phyloP scores from a whole-genome alignment of 352 stramenopile species.

The Globisporangium iwayamae region DNA sequence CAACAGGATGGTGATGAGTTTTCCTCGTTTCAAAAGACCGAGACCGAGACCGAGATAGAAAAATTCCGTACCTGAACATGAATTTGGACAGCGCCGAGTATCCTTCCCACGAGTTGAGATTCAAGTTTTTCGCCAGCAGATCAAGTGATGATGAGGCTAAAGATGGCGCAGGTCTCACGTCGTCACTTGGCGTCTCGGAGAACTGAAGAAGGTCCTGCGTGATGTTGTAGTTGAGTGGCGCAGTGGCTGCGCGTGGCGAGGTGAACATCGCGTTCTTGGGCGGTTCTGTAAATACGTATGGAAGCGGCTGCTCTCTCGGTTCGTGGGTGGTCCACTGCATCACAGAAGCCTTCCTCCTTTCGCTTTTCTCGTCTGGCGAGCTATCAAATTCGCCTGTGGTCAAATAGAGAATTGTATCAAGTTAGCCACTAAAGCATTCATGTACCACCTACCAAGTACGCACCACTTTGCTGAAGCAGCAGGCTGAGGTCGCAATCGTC shows the following conservation, averaged over 20 bases:
- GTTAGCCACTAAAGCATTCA: neutral
- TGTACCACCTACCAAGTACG: slow-evolving; percentile 8
- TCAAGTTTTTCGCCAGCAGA: slow-evolving; percentile 36
- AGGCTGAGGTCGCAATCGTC: slow-evolving; percentile 60
- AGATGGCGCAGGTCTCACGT: slow-evolving; percentile 12
- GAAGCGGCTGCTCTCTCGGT: slow-evolving; percentile 1
- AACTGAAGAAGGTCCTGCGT: slow-evolving; percentile 23
- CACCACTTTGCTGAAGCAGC: slow-evolving; percentile 50
- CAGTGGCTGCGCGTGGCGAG: slow-evolving; percentile 10
- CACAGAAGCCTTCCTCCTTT: neutral
- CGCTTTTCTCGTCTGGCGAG: slow-evolving; percentile 2
- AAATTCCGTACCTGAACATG: slow-evolving; percentile 53
- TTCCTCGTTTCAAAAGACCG: neutral
- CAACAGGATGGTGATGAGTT: neutral
- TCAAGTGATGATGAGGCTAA: slow-evolving; percentile 26
- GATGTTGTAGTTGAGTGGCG: slow-evolving; percentile 19
- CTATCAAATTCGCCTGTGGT: slow-evolving; percentile 14
- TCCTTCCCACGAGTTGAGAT: slow-evolving; percentile 59
- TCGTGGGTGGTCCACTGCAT: neutral
- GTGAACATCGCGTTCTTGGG: slow-evolving; percentile 18
- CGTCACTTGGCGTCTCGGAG: slow-evolving; percentile 7
- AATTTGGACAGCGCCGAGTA: slow-evolving; percentile 71
- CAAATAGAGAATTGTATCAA: neutral
- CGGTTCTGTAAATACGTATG: slow-evolving; percentile 18
- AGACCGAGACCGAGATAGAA: neutral